These are phyloP conservation scores for Amoebophrya sp. DNA, from an alignment of 169 alveolate species.

Conservation along the genomic window DNA sequence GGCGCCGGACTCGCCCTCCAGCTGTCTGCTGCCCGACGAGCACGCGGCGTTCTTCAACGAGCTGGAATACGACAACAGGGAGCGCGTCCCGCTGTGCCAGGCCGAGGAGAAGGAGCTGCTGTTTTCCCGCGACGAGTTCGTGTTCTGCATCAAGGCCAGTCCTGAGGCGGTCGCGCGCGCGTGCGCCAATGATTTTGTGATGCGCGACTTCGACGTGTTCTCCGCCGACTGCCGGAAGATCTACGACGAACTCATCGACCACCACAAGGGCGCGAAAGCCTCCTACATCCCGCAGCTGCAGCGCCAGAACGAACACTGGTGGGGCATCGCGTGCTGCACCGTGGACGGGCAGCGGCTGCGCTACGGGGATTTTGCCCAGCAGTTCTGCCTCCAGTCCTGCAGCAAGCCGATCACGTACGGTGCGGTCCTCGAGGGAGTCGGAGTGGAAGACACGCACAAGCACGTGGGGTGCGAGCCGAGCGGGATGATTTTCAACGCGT, in stretches of 20 bases:
- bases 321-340: neutral
- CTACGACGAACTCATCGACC: neutral
- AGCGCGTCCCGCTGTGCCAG: neutral
- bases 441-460: neutral
- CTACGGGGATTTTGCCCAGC: neutral
- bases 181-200: neutral
- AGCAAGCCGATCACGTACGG: neutral
- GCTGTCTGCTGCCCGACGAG: neutral
- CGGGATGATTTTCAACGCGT: slow-evolving; percentile 8
- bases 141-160: neutral
- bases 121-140: neutral
- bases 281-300: neutral
- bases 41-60: neutral
- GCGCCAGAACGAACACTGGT: neutral
- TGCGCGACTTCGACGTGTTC: neutral
- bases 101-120: neutral
- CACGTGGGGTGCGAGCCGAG: slow-evolving; percentile 19
- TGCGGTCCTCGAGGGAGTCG: neutral
- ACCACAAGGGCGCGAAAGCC: neutral
- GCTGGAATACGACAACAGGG: neutral
- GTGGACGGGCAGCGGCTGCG: neutral
- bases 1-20: too few relatives aligned
- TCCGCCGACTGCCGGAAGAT: neutral
- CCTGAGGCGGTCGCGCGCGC: neutral
- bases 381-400: neutral